Percentiles rank a stretch among this genome's conserved stretches.
phyloP scores from a whole-genome alignment of 345 rosid genomes.

The Acer campestre region DNA sequence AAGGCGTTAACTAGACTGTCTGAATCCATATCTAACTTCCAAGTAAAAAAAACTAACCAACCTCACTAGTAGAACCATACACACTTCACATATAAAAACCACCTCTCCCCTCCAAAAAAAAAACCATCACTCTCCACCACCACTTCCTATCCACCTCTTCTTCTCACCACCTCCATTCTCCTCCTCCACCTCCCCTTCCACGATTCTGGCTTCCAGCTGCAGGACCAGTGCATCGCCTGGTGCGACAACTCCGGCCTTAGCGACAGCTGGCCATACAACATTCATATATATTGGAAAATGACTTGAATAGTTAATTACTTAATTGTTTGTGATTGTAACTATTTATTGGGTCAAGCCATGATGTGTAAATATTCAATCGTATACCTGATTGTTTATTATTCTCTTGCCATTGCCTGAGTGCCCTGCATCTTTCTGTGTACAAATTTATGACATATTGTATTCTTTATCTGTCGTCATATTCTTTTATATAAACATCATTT shows the following conservation, averaged over 20 bases:
- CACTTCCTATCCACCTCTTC: not conserved
- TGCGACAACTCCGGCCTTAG: conserved; percentile 68
- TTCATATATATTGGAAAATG: not conserved
- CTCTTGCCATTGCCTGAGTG: not conserved
- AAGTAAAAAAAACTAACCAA: no score
- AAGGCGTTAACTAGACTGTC: no score
- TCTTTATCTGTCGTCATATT: not conserved
- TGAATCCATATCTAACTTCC: no score
- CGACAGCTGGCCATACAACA: conserved; percentile 69
- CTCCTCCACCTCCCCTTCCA: conserved; percentile 16
- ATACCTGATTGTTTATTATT: not conserved
- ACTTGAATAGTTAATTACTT: not conserved
- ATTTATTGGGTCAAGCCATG: not conserved
- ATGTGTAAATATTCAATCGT: not conserved
- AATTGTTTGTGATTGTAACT: not conserved
- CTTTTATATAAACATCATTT: not conserved
- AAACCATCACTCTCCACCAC: not conserved
- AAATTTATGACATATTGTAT: not conserved
- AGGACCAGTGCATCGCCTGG: conserved; percentile 73
- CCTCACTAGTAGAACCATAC: no score
- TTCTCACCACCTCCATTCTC: not conserved
- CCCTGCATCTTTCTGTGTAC: not conserved
- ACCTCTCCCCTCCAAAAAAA: no score
- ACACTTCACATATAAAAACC: no score
- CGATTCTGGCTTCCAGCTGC: conserved; percentile 58